A percentile compares a stretch with the other conserved stretches of the same genome.
These are phyloP conservation scores for Tetracladium setigerum DNA, from an alignment of 495 filamentous ascomycete species.

Conservation along the genomic window DNA sequence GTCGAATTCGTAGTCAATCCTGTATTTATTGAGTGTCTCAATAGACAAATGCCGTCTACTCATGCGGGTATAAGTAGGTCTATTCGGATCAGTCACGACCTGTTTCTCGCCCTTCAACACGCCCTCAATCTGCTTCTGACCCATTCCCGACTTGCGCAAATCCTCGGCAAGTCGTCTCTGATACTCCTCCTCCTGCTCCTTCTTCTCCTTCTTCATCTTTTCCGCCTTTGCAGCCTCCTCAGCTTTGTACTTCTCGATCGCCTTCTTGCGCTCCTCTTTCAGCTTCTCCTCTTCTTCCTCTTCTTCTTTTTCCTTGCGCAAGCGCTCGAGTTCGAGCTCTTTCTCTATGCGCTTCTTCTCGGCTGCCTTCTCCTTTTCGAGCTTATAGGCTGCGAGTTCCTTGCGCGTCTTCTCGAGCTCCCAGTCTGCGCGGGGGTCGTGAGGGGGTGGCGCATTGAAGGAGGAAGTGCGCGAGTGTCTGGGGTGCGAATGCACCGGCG, in stretches of 20 bases:
- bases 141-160: constrained; percentile 39
- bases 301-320: constrained; percentile 35
- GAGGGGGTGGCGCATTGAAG: not conserved
- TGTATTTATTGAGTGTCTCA: constrained; percentile 41
- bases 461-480: constrained; percentile 1
- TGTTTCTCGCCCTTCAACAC: constrained; percentile 43
- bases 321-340: constrained; percentile 34
- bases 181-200: constrained; percentile 36
- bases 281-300: constrained; percentile 47
- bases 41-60: constrained; percentile 46
- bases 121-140: constrained; percentile 43
- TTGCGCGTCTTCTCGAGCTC: constrained; percentile 31
- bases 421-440: constrained; percentile 26
- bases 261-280: constrained; percentile 36
- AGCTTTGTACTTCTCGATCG: constrained; percentile 45
- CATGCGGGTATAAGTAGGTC: constrained; percentile 51
- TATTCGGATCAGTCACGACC: constrained; percentile 13
- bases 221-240: constrained; percentile 43
- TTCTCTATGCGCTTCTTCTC: constrained; percentile 36
- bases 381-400: constrained; percentile 30
- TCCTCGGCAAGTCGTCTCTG: constrained; percentile 34
- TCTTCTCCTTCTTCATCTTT: constrained; percentile 40
- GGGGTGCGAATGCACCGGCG: constrained; percentile 5
- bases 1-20: constrained; percentile 46
- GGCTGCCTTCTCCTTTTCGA: constrained; percentile 29